A percentile compares a stretch with the other conserved stretches of the same genome.
Evolutionary conservation across 2,329 filamentous ascomycete species (phyloP).

Genomic region (Botrytis elliptica): DNA sequence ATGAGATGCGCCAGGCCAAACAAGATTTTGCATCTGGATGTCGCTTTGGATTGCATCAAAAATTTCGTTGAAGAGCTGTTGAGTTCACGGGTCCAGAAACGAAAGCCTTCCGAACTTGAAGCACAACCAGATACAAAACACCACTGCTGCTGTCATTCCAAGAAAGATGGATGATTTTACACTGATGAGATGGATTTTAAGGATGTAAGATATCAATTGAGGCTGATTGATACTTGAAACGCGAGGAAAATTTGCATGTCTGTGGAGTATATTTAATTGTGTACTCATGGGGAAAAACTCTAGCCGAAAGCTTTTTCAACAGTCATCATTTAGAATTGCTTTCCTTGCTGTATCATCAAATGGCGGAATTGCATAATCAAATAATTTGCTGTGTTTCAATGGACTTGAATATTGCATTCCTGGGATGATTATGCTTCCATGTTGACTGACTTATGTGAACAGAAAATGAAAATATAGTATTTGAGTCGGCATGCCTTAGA

Average conservation of each 20-base stretch:
- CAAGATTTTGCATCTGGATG: neutral
- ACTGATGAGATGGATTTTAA: neutral
- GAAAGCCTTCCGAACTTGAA: neutral
- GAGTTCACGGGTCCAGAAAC: neutral
- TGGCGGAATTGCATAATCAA: neutral
- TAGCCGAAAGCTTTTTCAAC: neutral
- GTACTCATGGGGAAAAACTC: neutral
- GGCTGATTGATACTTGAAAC: neutral
- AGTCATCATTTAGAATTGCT: neutral
- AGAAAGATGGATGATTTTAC: neutral
- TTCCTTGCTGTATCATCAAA: neutral
- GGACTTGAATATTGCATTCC: neutral
- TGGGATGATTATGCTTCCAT: neutral
- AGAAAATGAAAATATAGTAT: neutral
- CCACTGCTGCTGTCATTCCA: neutral
- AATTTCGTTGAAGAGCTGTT: neutral
- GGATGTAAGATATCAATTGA: neutral
- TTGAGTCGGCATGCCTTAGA: neutral
- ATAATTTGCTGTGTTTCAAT: neutral
- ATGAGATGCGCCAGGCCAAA: constrained; percentile 25
- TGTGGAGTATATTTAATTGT: neutral
- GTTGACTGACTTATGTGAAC: neutral
- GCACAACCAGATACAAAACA: neutral
- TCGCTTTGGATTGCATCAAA: neutral
- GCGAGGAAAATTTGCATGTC: neutral